Percentiles rank a stretch among this genome's conserved stretches.
phyloP scores from a whole-genome alignment of 1,139 yeast species.

The Scheffersomyces titani region DNA sequence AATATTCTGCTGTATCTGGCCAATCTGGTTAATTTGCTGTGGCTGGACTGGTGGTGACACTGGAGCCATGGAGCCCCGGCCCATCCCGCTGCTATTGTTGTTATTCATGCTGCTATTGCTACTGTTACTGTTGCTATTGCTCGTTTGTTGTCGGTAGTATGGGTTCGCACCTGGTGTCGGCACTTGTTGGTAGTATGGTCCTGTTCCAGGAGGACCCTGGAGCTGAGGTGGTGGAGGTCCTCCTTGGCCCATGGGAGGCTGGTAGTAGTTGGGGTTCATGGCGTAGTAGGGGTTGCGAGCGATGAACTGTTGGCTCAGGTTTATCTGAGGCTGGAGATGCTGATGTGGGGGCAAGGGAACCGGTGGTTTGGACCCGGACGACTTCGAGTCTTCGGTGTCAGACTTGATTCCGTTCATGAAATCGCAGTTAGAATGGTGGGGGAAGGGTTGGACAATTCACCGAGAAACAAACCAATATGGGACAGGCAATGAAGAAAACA shows the following conservation, averaged over 20 bases:
- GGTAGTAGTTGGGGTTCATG: constrained; percentile 3
- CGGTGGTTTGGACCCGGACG: not conserved
- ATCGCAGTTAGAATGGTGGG: not conserved
- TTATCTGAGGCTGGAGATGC: constrained; percentile 2
- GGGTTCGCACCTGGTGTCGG: not conserved
- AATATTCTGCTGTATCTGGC: not conserved
- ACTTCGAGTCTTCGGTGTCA: not conserved
- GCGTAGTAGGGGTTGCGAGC: constrained; percentile 4
- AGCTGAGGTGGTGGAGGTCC: constrained; percentile 1
- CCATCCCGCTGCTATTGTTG: not conserved
- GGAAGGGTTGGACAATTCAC: constrained; percentile 1
- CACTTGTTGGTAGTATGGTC: constrained; percentile 1
- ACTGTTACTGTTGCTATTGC: constrained; percentile 1
- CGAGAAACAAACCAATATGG: not conserved
- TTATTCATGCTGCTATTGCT: not conserved
- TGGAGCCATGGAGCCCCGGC: not conserved
- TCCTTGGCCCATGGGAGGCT: not conserved
- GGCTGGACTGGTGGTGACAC: not conserved
- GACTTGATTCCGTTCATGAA: not conserved
- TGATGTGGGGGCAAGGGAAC: constrained; percentile 2
- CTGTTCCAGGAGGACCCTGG: constrained; percentile 2
- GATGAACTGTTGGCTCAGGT: constrained; percentile 2
- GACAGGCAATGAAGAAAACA: not conserved
- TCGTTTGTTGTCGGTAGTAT: not conserved
- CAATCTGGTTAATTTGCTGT: not conserved